Base-by-base conservation (phyloP, 768 basidiomycete genomes). In the Kwoniella botswanensis region DNA sequence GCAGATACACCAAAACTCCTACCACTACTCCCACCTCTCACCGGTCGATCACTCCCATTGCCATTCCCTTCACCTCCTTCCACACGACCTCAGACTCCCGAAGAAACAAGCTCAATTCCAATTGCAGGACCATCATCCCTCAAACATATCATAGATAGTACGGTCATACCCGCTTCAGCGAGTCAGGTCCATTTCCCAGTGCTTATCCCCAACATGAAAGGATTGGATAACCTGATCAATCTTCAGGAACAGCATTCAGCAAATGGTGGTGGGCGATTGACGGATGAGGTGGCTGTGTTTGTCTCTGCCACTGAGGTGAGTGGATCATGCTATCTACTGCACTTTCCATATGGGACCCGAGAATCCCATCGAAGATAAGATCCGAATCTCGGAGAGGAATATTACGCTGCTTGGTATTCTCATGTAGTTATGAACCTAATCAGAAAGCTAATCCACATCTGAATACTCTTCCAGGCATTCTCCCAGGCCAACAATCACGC, bases 211-310 rank as follows among this genome's bases (percentile, higher is more conserved):
- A 94, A 94, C 73, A 85, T 88, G 77, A 90, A 88, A 65, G 93
- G 92, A 3, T 85, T 95, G 15, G 89, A 92, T 56, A 86, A 87
- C 41, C 87, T 94, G 61, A 79, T 92, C 29, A 77, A 84, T 2
- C 83, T 93, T 12, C 88, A 93, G 61, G 80, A 85, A 50, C 78
- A 86, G 68, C 83, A 84, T 4, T 79, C 76, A 50, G 74, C 72
- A 13, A 71, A 67, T 72, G 84, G 11, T 4, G 62, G 62, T 42
- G 70, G 87, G 3, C 88, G 88, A 0, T 86, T 89, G 4, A 88
- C 92, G 0, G 88, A 92, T 79, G 94, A 97, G 79, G 89, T 98
- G 29, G 89, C 94, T 7, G 88, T 98, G 65, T 96, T 98, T 83
- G 90, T 92, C 18, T 90, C 93, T 0, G 92, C 94, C 0, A 92